Percentiles rank a stretch among this genome's conserved stretches.
These are phyloP conservation scores for Geosmithia putterillii DNA, from an alignment of 2,329 filamentous ascomycete genomes.

Conservation along the genomic window DNA sequence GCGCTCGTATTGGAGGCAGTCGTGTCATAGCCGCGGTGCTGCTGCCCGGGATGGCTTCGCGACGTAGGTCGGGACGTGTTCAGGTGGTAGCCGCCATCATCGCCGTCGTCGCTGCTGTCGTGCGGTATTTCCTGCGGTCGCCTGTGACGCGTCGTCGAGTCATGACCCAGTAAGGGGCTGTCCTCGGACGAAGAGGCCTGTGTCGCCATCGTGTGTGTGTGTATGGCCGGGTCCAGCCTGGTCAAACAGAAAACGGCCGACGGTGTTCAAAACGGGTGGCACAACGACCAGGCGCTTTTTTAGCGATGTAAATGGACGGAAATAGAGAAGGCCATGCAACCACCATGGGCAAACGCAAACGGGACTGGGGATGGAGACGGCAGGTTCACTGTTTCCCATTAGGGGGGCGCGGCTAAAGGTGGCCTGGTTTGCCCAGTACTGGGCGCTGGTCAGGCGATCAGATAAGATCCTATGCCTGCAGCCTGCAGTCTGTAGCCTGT, in stretches of 20 bases:
- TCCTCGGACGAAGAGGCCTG: neutral
- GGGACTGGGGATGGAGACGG: neutral
- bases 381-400: no score
- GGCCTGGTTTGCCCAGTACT: no score
- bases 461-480: conserved; percentile 1
- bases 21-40: neutral
- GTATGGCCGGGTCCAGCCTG: neutral
- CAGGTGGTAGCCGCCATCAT: conserved; percentile 1
- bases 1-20: no score
- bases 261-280: neutral
- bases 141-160: neutral
- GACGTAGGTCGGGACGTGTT: neutral
- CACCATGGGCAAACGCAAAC: neutral
- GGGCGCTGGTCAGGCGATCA: neutral
- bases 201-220: neutral
- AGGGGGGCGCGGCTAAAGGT: no score
- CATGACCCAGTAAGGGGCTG: neutral
- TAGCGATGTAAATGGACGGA: no score
- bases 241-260: neutral
- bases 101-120: neutral
- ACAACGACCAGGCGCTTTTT: no score
- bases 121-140: neutral
- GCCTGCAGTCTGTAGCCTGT: neutral
- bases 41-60: no score
- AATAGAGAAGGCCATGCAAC: neutral